Evolutionary conservation across 2,329 filamentous ascomycete genomes (phyloP).

Genomic region (Penicillium hesseltinei): DNA sequence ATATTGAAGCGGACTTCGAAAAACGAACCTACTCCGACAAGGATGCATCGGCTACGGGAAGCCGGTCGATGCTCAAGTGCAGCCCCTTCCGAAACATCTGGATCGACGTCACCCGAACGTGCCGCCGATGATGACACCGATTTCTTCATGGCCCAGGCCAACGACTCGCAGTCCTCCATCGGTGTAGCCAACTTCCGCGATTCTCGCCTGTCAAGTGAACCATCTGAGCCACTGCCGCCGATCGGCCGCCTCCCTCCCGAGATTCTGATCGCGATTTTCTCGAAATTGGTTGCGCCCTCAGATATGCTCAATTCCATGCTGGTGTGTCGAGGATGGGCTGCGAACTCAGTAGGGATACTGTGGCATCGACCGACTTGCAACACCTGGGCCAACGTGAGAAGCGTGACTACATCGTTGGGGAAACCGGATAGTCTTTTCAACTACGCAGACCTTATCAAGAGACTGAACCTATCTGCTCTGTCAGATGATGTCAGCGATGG

Average conservation of each 20-base stretch:
- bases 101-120: conserved; percentile 48
- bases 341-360: conserved; percentile 85
- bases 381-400: conserved; percentile 76
- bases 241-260: conserved; percentile 87
- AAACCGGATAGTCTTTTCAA: conserved; percentile 75
- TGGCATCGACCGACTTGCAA: conserved; percentile 94
- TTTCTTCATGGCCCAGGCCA: conserved; percentile 76
- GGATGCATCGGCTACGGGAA: conserved; percentile 40
- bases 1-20: conserved; percentile 10
- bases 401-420: conserved; percentile 75
- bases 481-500: conserved; percentile 80
- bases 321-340: conserved; percentile 90
- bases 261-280: conserved; percentile 89
- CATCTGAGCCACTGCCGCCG: conserved; percentile 50
- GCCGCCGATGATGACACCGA: conserved; percentile 87
- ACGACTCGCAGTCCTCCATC: conserved; percentile 91
- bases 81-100: conserved; percentile 44
- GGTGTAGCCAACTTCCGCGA: conserved; percentile 76
- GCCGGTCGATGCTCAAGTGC: conserved; percentile 40
- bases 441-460: conserved; percentile 86
- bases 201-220: conserved; percentile 61
- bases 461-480: conserved; percentile 82
- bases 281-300: conserved; percentile 70
- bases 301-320: conserved; percentile 88
- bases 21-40: conserved; percentile 6